Conservation (phyloP, 2,329 filamentous ascomycete species). For the Knufia petricola region DNA sequence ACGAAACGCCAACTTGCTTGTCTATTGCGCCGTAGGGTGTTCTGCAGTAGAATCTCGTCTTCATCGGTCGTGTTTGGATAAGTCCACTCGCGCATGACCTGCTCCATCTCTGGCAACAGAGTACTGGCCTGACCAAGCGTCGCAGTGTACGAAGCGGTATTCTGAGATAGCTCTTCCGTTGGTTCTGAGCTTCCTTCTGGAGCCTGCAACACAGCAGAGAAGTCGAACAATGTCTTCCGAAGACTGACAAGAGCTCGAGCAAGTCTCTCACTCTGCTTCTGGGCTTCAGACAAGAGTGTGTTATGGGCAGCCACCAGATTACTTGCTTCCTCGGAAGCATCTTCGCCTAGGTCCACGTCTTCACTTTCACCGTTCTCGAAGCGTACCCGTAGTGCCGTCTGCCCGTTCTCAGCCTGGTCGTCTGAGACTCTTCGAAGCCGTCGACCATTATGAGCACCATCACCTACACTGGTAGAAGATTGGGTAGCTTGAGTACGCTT, state of each 20-base stretch:
- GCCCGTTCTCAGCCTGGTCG: conserved; percentile 30
- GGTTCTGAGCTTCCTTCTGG: conserved; percentile 24
- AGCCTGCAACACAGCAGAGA: conserved; percentile 27
- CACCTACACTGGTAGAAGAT: conserved; percentile 33
- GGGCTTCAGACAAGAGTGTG: conserved; percentile 42
- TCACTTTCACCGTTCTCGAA: conserved; percentile 53
- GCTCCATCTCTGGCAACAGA: conserved; percentile 48
- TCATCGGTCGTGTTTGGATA: conserved; percentile 49
- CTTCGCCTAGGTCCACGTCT: conserved; percentile 34
- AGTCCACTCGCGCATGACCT: conserved; percentile 45
- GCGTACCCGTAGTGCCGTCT: conserved; percentile 46
- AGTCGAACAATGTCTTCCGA: conserved; percentile 46
- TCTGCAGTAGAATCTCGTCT: conserved; percentile 46
- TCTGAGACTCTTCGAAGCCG: conserved; percentile 41
- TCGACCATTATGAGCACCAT: conserved; percentile 35
- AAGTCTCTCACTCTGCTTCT: conserved; percentile 46
- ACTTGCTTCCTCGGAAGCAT: not conserved
- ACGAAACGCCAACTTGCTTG: conserved; percentile 51
- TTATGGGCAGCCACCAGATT: conserved; percentile 29
- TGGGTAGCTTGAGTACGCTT: conserved; percentile 43
- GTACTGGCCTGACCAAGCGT: conserved; percentile 36
- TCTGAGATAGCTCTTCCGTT: conserved; percentile 26
- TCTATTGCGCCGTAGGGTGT: conserved; percentile 46
- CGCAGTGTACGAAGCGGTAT: conserved; percentile 32
- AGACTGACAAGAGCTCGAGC: conserved; percentile 47